phyloP scores from a whole-genome alignment of 306 rosid genomes.

The Coriaria nepalensis region DNA sequence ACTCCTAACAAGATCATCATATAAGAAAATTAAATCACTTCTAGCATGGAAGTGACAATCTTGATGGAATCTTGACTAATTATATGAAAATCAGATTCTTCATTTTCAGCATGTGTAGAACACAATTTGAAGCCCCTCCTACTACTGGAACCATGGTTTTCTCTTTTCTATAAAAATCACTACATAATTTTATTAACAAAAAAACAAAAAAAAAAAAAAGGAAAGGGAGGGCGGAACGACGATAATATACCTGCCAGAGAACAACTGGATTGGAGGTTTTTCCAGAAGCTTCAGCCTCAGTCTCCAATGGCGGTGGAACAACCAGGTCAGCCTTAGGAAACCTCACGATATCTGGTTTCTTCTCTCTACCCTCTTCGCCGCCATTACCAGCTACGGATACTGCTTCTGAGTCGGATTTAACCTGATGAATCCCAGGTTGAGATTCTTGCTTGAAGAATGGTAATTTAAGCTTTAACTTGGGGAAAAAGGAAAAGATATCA shows the following conservation, averaged over 20 bases:
- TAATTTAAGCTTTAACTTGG: conserved; percentile 33
- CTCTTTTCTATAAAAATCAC: too few relatives aligned
- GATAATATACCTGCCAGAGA: conserved; percentile 56
- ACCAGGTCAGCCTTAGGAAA: conserved; percentile 38
- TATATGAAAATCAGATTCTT: too few relatives aligned
- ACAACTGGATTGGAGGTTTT: conserved; percentile 66
- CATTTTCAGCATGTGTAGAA: too few relatives aligned
- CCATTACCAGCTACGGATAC: conserved; percentile 8
- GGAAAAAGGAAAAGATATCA: conserved; percentile 31
- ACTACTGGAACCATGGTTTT: too few relatives aligned
- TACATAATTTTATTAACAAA: background rate
- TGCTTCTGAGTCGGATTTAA: background rate
- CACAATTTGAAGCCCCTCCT: too few relatives aligned
- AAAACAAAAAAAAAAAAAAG: background rate
- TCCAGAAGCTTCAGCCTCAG: conserved; percentile 31
- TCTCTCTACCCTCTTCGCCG: background rate
- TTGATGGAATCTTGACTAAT: too few relatives aligned
- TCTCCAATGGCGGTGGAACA: conserved; percentile 35
- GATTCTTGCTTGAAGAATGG: conserved; percentile 35
- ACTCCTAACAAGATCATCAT: too few relatives aligned
- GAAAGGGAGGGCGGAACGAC: background rate
- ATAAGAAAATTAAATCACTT: too few relatives aligned
- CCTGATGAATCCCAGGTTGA: background rate
- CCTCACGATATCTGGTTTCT: conserved; percentile 32
- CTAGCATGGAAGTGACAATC: too few relatives aligned